phyloP scores from a whole-genome alignment of 2,329 filamentous ascomycete species.

The Cladophialophora bantiana region DNA sequence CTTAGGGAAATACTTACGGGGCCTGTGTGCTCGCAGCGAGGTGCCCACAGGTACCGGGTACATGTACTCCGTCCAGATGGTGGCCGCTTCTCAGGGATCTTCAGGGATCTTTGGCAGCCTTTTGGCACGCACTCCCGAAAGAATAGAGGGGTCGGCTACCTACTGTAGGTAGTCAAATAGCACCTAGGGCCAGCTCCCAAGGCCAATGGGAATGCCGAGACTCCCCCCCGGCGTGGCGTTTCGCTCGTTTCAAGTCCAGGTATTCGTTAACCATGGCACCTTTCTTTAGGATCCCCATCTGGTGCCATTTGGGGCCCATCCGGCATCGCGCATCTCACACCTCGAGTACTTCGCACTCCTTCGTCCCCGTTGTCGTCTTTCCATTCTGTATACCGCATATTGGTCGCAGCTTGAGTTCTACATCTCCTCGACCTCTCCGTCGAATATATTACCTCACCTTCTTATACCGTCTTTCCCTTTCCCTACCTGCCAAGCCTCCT shows the following conservation, averaged over 20 bases:
- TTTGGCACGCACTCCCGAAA: background rate
- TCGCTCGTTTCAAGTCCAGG: constrained; percentile 14
- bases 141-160: background rate
- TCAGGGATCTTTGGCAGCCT: constrained; percentile 18
- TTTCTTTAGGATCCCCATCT: background rate
- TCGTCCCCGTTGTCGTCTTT: constrained; percentile 4
- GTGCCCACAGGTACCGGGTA: background rate
- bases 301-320: background rate
- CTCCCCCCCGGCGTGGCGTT: background rate
- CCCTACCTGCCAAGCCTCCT: background rate
- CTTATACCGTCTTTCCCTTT: background rate
- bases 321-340: constrained; percentile 7
- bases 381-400: constrained; percentile 1
- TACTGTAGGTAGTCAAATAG: background rate
- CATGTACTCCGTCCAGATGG: background rate
- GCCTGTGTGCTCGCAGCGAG: background rate
- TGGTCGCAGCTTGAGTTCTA: background rate
- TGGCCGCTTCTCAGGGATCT: background rate
- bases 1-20: background rate
- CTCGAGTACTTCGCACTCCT: constrained; percentile 4
- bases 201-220: constrained; percentile 8
- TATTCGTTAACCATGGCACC: constrained; percentile 9
- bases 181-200: background rate
- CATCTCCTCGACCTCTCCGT: background rate
- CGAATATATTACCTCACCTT: background rate